Evolutionary conservation across 2,329 filamentous ascomycete species (phyloP), one percentile per base, ranked within the genome.

Genomic region (Colletotrichum caudatum): DNA sequence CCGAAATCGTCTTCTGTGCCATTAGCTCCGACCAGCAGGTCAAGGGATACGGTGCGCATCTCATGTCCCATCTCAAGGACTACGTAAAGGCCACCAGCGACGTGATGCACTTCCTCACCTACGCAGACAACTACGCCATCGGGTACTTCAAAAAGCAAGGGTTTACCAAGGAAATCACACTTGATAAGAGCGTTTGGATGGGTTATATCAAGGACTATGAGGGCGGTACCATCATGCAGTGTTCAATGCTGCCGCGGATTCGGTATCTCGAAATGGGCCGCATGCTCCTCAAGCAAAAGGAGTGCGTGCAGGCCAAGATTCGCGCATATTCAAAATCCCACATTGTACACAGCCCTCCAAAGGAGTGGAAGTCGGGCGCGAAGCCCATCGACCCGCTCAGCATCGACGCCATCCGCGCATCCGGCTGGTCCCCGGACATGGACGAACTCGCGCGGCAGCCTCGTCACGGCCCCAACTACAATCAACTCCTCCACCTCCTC

Each of bases 181-280:
- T 99, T 0, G 93, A 96, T 71, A 93, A 91, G 77, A 91, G 92
- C 2, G 91, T 94, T 4, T 99, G 96, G 96, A 98, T 98, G 96
- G 96, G 96, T 3, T 99, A 98, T 78, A 99, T 99, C 85, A 99
- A 99, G 80, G 96, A 99, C 80, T 99, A 99, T 81, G 96, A 99
- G 82, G 96, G 96, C 69, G 96, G 96, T 70, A 99, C 96, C 0
- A 97, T 99, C 73, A 99, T 99, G 96, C 96, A 99, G 83, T 99
- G 96, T 79, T 94, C 93, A 64, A 98, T 99, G 96, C 88, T 99
- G 26, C 95, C 95, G 9, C 93, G 93, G 74, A 94, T 98, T 66
- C 93, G 96, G 61, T 99, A 99, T 81, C 91, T 99, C 7, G 95
- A 99, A 81, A 90, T 91, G 78, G 93, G 94, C 3, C 92, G 95